Percentiles rank a stretch among this genome's conserved stretches.
Evolutionary conservation across 495 filamentous ascomycete species (phyloP).

Genomic region (Lophiotrema nucula): DNA sequence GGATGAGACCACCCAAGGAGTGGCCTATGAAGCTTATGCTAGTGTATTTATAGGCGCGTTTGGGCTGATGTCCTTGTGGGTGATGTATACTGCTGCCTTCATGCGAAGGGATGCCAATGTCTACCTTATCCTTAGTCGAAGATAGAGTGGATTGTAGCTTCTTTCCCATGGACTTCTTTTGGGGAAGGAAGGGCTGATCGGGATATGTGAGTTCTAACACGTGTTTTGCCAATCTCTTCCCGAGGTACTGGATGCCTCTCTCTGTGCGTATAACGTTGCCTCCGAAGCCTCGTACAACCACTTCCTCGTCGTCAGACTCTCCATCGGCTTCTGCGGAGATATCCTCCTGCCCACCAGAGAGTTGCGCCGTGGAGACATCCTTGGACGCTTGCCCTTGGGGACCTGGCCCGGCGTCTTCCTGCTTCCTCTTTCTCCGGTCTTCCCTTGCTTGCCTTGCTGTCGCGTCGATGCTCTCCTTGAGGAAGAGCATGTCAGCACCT

Average conservation of each 20-base stretch:
- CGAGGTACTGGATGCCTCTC: conserved; percentile 92
- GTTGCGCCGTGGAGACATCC: conserved; percentile 35
- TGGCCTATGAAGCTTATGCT: conserved; percentile 96
- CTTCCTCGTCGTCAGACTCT: conserved; percentile 75
- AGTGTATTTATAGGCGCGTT: conserved; percentile 78
- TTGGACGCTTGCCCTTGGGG: conserved; percentile 4
- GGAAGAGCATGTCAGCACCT: conserved; percentile 93
- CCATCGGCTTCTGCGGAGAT: conserved; percentile 50
- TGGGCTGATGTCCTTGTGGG: conserved; percentile 40
- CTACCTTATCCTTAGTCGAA: conserved; percentile 31
- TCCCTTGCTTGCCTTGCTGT: conserved; percentile 67
- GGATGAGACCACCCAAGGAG: conserved; percentile 85
- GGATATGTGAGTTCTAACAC: conserved; percentile 87
- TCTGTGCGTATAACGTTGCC: conserved; percentile 90
- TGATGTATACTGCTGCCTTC: conserved; percentile 55
- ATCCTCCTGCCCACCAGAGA: conserved; percentile 45
- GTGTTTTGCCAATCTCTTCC: conserved; percentile 90
- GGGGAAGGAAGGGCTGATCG: conserved; percentile 78
- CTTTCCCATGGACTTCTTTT: conserved; percentile 51
- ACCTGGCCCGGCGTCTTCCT: conserved; percentile 34
- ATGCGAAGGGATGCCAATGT: conserved; percentile 47
- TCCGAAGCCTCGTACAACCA: conserved; percentile 89
- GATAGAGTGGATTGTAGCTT: conserved; percentile 37
- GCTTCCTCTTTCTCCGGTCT: conserved; percentile 57
- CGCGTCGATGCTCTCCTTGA: conserved; percentile 95